Evolutionary conservation across 1,139 yeast species (phyloP).

Genomic region (Lodderomyces elongisporus): DNA sequence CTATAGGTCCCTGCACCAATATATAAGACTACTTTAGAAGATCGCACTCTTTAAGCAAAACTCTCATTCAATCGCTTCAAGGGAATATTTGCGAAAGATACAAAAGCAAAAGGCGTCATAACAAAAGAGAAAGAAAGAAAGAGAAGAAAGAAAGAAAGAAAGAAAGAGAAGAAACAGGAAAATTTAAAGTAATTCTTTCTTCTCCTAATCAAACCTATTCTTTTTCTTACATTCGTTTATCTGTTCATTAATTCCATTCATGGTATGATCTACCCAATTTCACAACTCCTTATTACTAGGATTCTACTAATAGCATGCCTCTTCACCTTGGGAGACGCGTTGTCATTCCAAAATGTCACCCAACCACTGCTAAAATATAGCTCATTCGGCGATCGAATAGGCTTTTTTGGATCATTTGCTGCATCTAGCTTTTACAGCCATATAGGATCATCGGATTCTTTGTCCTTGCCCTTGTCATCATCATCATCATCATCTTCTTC

Average conservation of each 20-base stretch:
- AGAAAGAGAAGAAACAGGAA: too few species aligned
- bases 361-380: constrained; percentile 31
- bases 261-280: background rate
- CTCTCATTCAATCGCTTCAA: too few species aligned
- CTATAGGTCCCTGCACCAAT: too few species aligned
- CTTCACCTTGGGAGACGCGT: background rate
- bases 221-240: too few species aligned
- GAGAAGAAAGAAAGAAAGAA: too few species aligned
- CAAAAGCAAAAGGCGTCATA: too few species aligned
- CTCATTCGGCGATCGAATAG: constrained; percentile 40
- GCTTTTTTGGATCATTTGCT: constrained; percentile 62
- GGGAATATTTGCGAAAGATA: too few species aligned
- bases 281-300: background rate
- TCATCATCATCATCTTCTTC: constrained; percentile 7
- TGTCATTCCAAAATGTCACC: constrained; percentile 11
- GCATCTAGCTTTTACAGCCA: constrained; percentile 56
- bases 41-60: too few species aligned
- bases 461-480: constrained; percentile 15
- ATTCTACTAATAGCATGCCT: background rate
- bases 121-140: too few species aligned
- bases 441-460: constrained; percentile 40
- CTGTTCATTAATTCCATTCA: background rate
- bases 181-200: too few species aligned
- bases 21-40: too few species aligned
- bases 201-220: too few species aligned